Evolutionary conservation across 202 grass and related monocot genomes (phyloP).

Genomic region (Musa balbisiana): DNA sequence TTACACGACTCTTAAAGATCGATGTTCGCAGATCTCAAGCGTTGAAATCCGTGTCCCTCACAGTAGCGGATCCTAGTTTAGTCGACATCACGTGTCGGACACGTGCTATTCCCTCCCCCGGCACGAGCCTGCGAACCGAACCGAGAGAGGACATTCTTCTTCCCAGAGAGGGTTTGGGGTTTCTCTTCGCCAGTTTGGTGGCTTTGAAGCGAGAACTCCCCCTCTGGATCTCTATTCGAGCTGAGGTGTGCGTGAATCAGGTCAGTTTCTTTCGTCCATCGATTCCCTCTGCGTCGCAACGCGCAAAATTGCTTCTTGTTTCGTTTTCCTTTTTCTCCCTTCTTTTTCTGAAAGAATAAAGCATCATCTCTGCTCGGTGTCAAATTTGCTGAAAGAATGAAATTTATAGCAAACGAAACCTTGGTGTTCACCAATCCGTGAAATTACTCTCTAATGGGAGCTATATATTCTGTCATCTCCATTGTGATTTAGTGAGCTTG

Average conservation of each 20-base stretch:
- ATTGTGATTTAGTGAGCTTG: not conserved
- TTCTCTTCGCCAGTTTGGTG: not conserved
- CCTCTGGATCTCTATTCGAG: not conserved
- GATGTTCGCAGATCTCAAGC: not conserved
- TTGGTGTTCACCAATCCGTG: not conserved
- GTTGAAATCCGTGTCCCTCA: not conserved
- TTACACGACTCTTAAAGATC: not conserved
- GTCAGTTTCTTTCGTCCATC: not conserved
- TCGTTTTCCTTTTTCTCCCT: not conserved
- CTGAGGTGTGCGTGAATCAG: not conserved
- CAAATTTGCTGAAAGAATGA: not conserved
- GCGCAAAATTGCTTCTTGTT: not conserved
- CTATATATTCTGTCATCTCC: not conserved
- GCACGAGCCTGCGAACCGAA: not conserved
- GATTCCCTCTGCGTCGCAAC: not conserved
- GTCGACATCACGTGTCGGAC: not conserved
- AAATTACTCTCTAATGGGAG: not conserved
- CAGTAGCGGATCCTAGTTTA: not conserved
- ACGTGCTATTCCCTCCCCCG: not conserved
- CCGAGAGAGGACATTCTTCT: not conserved
- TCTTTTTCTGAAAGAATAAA: not conserved
- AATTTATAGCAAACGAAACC: not conserved
- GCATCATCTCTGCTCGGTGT: not conserved
- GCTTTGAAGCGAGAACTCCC: not conserved
- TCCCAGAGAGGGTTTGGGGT: not conserved